phyloP scores from a whole-genome alignment of 2,329 filamentous ascomycete genomes.

The Colletotrichum spinosum region DNA sequence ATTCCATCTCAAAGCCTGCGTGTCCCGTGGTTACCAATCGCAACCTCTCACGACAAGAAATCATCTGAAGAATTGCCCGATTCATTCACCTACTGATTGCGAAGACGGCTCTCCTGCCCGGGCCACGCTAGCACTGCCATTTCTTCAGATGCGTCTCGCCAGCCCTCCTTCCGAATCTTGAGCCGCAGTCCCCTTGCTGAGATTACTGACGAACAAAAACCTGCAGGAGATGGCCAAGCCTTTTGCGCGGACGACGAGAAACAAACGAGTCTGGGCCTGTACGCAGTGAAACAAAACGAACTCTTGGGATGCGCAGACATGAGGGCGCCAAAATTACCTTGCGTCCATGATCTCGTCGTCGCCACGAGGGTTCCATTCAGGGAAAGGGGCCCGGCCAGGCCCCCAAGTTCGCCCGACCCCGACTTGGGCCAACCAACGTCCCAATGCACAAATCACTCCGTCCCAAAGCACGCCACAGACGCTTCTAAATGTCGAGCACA shows the following conservation, averaged over 20 bases:
- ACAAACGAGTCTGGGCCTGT: constrained; percentile 28
- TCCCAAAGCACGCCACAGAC: constrained; percentile 13
- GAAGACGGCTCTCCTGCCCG: constrained; percentile 19
- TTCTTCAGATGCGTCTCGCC: constrained; percentile 20
- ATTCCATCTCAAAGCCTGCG: constrained; percentile 16
- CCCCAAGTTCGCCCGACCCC: constrained; percentile 29
- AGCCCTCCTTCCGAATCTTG: constrained; percentile 21
- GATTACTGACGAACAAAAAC: not conserved
- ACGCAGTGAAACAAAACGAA: constrained; percentile 35
- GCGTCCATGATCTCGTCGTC: constrained; percentile 9
- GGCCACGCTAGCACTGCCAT: constrained; percentile 21
- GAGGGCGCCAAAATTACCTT: constrained; percentile 5
- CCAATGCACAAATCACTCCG: constrained; percentile 8
- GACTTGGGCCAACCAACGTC: constrained; percentile 8
- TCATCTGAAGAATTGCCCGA: constrained; percentile 9
- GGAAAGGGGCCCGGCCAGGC: constrained; percentile 3
- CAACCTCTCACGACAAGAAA: not conserved
- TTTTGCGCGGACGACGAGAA: constrained; percentile 13
- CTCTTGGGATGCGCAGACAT: constrained; percentile 17
- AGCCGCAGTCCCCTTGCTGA: not conserved
- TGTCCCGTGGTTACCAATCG: constrained; percentile 23
- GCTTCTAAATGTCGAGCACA: constrained; percentile 3
- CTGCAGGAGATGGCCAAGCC: constrained; percentile 13
- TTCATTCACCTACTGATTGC: not conserved
- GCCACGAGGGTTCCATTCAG: constrained; percentile 24